Evolutionary conservation across 331 rosid genomes (phyloP).

Genomic region (Malus hybrid): DNA sequence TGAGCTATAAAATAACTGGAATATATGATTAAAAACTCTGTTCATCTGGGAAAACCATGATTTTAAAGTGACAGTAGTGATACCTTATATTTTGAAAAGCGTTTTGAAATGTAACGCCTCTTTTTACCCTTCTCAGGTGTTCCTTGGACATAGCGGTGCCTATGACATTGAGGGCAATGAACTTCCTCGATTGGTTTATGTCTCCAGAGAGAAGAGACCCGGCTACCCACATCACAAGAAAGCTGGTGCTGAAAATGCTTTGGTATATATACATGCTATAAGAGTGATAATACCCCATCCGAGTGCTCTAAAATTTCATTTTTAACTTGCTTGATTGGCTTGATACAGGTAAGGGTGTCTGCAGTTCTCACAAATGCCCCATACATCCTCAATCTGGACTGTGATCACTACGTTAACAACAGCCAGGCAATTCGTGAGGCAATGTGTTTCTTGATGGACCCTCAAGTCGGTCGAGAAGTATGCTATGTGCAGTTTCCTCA

Average conservation of each 20-base stretch:
- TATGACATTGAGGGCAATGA: slow-evolving; percentile 76
- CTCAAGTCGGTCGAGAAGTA: slow-evolving; percentile 63
- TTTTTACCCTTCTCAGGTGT: slow-evolving; percentile 50
- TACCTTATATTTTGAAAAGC: too few relatives aligned
- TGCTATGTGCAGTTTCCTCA: slow-evolving; percentile 98
- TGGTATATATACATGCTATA: slow-evolving; percentile 44
- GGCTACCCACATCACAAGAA: slow-evolving; percentile 98
- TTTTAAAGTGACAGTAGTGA: too few relatives aligned
- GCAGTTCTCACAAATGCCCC: slow-evolving; percentile 99
- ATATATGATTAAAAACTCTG: neutral
- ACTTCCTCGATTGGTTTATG: slow-evolving; percentile 93
- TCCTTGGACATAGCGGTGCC: slow-evolving; percentile 89
- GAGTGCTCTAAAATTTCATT: neutral
- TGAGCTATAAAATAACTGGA: neutral
- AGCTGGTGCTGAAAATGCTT: slow-evolving; percentile 99
- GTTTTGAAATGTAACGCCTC: neutral
- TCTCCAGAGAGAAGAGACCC: slow-evolving; percentile 97
- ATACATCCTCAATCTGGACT: slow-evolving; percentile 91
- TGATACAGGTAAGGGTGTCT: slow-evolving; percentile 80
- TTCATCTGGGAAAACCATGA: neutral
- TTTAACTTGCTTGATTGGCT: slow-evolving; percentile 16
- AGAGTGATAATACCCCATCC: neutral
- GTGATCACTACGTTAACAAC: slow-evolving; percentile 96
- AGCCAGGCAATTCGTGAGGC: slow-evolving; percentile 97
- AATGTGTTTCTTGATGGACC: slow-evolving; percentile 99